Evolutionary conservation across 495 filamentous ascomycete genomes (phyloP), one percentile per base, ranked within the genome.

Genomic region (Trichocladium uniseriatum): DNA sequence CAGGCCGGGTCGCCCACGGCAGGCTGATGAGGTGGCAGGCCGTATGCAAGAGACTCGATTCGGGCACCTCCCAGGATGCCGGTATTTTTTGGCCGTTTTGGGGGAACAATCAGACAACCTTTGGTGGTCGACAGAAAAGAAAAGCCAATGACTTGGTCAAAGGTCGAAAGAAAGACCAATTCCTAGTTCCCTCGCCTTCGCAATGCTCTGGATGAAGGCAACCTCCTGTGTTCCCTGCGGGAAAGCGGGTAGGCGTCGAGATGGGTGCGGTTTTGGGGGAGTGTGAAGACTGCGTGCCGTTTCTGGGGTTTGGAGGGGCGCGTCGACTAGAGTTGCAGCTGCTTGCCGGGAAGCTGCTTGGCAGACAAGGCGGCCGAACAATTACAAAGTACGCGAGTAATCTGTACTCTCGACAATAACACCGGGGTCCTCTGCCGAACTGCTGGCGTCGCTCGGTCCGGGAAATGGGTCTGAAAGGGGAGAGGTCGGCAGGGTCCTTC

Each of bases 41-140:
- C 53, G 57, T 61, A 61, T 67, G 64, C 62, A 65, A 58, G 58
- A 58, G 45, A 46, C 58, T 58, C 48, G 55, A 60, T 67, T 54
- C 24, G 60, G 60, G 52, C 49, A 61, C 42, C 24, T 46, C 43
- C 55, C 49, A 50, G 53, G 45, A 47, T 59, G 52, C 48, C 47
- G 42, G 52, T 52, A 43, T 39, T 48, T 27, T 27, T n/a, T n/a
- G n/a, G 34, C 47, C 39, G 37, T 45, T 43, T 34, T 58, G 41
- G 57, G 58, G 53, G 60, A 39, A 22, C 50, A 2, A 18, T 27
- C 4, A 32, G 31, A 38, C 32, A 10, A 24, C 43, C 36, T 47
- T 45, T 27, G 54, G 54, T 46, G 40, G 37, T 47, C 52, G 48
- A 48, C 49, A 45, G 39, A 48, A 48, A 40, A 32, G 4, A 27